Base-by-base conservation (phyloP, 2,329 filamentous ascomycete species). In the Meredithiella fracta region DNA sequence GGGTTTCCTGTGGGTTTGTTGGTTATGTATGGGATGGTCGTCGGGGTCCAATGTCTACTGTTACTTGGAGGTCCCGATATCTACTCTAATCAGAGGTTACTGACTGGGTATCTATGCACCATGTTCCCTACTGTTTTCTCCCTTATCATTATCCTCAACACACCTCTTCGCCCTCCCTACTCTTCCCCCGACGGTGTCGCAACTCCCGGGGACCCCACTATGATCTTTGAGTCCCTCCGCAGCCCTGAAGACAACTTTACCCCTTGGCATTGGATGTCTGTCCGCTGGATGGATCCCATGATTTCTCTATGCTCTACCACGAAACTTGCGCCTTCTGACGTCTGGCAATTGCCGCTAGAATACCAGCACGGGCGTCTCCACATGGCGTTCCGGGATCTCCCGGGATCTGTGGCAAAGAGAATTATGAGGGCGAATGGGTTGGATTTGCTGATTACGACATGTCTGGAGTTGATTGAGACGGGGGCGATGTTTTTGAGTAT, bases 311-410 rank as follows among this genome's bases (percentile, higher is more conserved):
- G 83, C 1, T 76, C 73, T 44, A 70, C 72, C 29, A 73, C 80
- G 42, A 83, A 88, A 61, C 71, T 95, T 7, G 71, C 88, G 37
- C 82, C 89, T 40, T 77, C 83, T 38, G 87, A 95, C 64, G 84
- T 95, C 1, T 95, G 89, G 89, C 71, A 76, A 40, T 69, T 95
- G 0, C 80, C 82, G 0, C 85, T 81, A 61, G 84, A 92, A 54
- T 94, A 91, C 60, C 88, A 94, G 62, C 89, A 95, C 65, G 75
- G 71, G 34, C 73, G 80, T 1, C 73, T 95, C 0, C 86, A 94
- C 64, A 74, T 80, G 47, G 76, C 79, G 2, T 95, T 95, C 62
- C 77, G 83, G 47, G 78, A 82, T 50, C 73, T 94, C 8, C 71
- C 73, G 47, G 89, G 89, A 0, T 83, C 83, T 0, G 81, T 95